Evolutionary conservation across 2,329 filamentous ascomycete genomes (phyloP).

Genomic region (Venturia aucupariae): DNA sequence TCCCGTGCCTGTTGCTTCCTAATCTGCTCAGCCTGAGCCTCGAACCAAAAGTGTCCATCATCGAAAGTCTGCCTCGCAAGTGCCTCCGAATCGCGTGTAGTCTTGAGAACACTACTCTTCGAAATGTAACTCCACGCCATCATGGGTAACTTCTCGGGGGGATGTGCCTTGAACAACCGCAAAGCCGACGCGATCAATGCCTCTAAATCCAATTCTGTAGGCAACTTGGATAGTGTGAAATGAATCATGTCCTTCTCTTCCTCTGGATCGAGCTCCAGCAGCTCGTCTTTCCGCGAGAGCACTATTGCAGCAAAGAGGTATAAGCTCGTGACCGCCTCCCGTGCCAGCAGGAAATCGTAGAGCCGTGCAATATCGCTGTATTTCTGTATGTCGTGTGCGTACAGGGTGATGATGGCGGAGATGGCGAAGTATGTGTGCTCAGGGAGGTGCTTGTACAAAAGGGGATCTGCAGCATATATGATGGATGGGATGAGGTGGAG

Average conservation of each 20-base stretch:
- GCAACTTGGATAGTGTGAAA: slow-evolving; percentile 77
- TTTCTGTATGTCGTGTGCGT: slow-evolving; percentile 88
- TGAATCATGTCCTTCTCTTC: slow-evolving; percentile 93
- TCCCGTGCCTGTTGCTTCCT: slow-evolving; percentile 51
- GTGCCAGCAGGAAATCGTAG: slow-evolving; percentile 84
- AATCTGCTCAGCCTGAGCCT: slow-evolving; percentile 64
- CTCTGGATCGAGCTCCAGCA: slow-evolving; percentile 73
- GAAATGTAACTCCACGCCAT: slow-evolving; percentile 65
- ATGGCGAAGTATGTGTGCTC: slow-evolving; percentile 81
- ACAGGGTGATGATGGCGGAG: slow-evolving; percentile 88
- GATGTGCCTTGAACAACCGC: slow-evolving; percentile 53
- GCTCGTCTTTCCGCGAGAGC: slow-evolving; percentile 66
- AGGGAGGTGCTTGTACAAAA: slow-evolving; percentile 65
- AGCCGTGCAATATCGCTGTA: slow-evolving; percentile 82
- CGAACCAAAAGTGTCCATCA: slow-evolving; percentile 40
- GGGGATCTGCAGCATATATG: slow-evolving; percentile 60
- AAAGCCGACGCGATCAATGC: slow-evolving; percentile 59
- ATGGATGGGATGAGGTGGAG: slow-evolving; percentile 82
- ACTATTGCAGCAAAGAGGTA: slow-evolving; percentile 88
- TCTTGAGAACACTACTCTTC: slow-evolving; percentile 72
- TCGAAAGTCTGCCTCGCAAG: slow-evolving; percentile 41
- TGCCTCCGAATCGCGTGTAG: slow-evolving; percentile 43
- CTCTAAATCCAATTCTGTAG: slow-evolving; percentile 72
- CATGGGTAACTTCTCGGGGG: slow-evolving; percentile 59
- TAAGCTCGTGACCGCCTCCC: slow-evolving; percentile 77